Base-by-base conservation (phyloP, 2,329 filamentous ascomycete genomes). In the Lecanicillium sp. region DNA sequence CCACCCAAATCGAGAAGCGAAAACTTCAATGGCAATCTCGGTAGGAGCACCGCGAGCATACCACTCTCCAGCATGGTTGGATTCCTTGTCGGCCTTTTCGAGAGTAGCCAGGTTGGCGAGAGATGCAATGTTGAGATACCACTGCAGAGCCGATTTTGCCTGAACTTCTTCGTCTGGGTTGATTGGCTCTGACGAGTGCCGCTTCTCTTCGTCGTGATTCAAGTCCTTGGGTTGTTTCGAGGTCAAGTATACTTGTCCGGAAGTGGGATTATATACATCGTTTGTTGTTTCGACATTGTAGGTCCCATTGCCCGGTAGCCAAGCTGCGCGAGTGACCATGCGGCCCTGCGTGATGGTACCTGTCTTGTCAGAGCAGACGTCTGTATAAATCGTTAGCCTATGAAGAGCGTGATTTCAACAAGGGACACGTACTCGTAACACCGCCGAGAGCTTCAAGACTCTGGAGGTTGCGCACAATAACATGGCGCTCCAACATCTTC, bases 101-200 rank as follows among this genome's bases (percentile, higher is more conserved):
- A 82, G 66, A 30, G 67, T 68, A 1, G 77, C 74, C 9, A 82
- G 58, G 46, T 82, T 82, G 12, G 75, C 76, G 41, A 80, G 62
- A 1, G 75, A 67, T 4, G 76, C 72, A 18, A 78, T 68, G 36
- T 73, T 68, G 17, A 81, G 64, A 48, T 70, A 78, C 3, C 67
- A 58, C 46, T 68, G 57, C 5, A 80, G 53, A 3, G 58, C 47
- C 3, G 57, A 38, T 35, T 70, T 40, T 11, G 9, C 12, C 3
- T 29, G 4, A 3, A 34, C 70, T 29, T 68, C 58, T 11, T 69
- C 57, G 2, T 69, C 40, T 1, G 73, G 49, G 0, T 57, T 44
- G 5, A 59, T 46, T 16, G 28, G 11, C 30, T 17, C 7, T 17
- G 4, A 31, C 41, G 4, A 51, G 14, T 44, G 16, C 2, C n/a